Percentiles rank a stretch among this genome's conserved stretches.
Conservation (phyloP, 2,329 filamentous ascomycete species). For the Trichoderma koningii region DNA sequence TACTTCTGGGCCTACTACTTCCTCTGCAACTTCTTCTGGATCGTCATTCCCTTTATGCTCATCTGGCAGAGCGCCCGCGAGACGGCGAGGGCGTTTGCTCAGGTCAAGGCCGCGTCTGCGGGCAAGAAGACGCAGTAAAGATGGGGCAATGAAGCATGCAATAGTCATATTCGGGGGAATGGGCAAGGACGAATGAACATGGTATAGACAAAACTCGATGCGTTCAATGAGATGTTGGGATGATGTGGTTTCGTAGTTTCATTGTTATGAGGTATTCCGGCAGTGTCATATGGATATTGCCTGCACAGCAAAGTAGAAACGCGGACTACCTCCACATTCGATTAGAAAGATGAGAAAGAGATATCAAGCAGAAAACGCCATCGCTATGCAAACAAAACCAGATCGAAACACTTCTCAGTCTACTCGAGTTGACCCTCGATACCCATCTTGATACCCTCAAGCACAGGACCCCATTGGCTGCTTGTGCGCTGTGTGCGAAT, state of each 20-base stretch:
- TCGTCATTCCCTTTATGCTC: conserved; percentile 49
- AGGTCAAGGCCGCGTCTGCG: conserved; percentile 32
- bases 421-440: conserved; percentile 40
- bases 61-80: conserved; percentile 37
- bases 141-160: neutral
- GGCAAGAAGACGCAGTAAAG: conserved; percentile 35
- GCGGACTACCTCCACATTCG: neutral
- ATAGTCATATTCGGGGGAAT: neutral
- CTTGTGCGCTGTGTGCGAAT: conserved; percentile 47
- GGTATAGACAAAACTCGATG: conserved; percentile 10
- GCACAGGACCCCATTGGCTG: conserved; percentile 52
- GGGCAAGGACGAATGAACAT: neutral
- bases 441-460: conserved; percentile 55
- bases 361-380: conserved; percentile 23
- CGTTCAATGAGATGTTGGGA: neutral
- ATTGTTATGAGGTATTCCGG: too few species aligned
- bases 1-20: conserved; percentile 59
- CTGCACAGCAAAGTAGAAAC: neutral
- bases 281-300: neutral
- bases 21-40: conserved; percentile 56
- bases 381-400: conserved; percentile 27
- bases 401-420: neutral
- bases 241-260: neutral
- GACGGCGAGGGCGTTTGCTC: conserved; percentile 35
- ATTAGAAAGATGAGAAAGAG: neutral